Evolutionary conservation across 2,329 filamentous ascomycete species (phyloP).

Genomic region (Exserohilum turcica): DNA sequence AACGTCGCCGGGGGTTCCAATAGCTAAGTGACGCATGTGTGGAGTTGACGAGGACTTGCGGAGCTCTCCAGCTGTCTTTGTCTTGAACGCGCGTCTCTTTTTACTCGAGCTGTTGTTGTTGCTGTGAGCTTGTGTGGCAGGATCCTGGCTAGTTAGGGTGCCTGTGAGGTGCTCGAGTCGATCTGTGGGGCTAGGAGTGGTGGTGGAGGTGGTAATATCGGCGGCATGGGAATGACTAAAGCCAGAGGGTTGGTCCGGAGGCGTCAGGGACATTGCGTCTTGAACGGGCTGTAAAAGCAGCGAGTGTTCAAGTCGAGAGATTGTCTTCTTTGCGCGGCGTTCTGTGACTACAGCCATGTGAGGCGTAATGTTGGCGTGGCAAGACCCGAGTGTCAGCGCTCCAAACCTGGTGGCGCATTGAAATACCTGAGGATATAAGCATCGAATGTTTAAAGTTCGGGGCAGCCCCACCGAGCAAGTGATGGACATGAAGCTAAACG

Average conservation of each 20-base stretch:
- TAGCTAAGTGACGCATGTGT: conserved; percentile 52
- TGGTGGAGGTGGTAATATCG: conserved; percentile 10
- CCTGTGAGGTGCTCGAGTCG: conserved; percentile 24
- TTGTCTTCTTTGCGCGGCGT: conserved; percentile 43
- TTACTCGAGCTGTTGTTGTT: conserved; percentile 38
- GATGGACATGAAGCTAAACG: conserved; percentile 26
- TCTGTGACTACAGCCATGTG: conserved; percentile 49
- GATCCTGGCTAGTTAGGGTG: conserved; percentile 26
- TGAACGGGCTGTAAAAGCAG: conserved; percentile 39
- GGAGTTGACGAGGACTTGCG: conserved; percentile 55
- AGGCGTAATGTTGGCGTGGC: conserved; percentile 34
- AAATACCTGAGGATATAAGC: conserved; percentile 37
- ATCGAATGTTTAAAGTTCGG: conserved; percentile 34
- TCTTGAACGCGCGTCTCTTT: conserved; percentile 48
- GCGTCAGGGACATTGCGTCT: conserved; percentile 46
- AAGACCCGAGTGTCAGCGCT: conserved; percentile 31
- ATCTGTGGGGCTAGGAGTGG: conserved; percentile 29
- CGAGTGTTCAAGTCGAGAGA: conserved; percentile 39
- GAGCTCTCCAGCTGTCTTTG: conserved; percentile 48
- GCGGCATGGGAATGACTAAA: conserved; percentile 29
- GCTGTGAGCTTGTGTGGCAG: conserved; percentile 26
- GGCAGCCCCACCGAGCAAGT: conserved; percentile 21
- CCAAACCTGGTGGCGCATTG: conserved; percentile 37
- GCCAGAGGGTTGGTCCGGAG: conserved; percentile 35
- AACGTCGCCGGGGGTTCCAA: conserved; percentile 48